Conservation (phyloP, 2,329 filamentous ascomycete genomes). For the Tolypocladium tundrense region DNA sequence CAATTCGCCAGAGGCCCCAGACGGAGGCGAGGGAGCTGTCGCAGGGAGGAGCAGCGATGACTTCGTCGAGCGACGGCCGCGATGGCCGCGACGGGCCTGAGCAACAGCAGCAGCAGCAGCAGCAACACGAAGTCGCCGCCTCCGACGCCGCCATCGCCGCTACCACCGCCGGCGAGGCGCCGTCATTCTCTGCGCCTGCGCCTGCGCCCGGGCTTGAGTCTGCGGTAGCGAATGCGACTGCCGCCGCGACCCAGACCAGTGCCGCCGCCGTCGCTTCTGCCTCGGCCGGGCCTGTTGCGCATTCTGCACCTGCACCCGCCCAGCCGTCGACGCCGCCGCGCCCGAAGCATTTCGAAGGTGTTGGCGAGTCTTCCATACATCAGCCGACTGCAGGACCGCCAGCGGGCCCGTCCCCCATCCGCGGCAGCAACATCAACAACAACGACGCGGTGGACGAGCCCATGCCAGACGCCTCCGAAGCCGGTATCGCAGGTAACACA, state of each 20-base stretch:
- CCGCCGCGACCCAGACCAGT: neutral
- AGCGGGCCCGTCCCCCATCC: neutral
- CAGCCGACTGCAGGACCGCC: neutral
- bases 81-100: conserved; percentile 9
- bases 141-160: neutral
- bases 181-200: neutral
- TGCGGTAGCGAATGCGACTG: neutral
- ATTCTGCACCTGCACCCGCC: neutral
- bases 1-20: conserved; percentile 1
- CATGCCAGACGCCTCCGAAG: conserved; percentile 8
- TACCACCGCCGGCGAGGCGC: neutral
- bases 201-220: neutral
- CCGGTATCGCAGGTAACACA: neutral
- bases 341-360: conserved; percentile 1
- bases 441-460: conserved; percentile 6
- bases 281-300: neutral
- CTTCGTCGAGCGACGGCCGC: conserved; percentile 43
- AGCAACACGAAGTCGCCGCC: neutral
- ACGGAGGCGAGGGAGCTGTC: conserved; percentile 46
- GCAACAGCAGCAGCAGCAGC: neutral
- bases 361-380: neutral
- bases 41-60: conserved; percentile 42
- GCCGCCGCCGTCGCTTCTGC: neutral
- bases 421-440: neutral
- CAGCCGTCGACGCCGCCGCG: conserved; percentile 7